Evolutionary conservation across 2,329 filamentous ascomycete species (phyloP).

Genomic region (Fonsecaea erecta): DNA sequence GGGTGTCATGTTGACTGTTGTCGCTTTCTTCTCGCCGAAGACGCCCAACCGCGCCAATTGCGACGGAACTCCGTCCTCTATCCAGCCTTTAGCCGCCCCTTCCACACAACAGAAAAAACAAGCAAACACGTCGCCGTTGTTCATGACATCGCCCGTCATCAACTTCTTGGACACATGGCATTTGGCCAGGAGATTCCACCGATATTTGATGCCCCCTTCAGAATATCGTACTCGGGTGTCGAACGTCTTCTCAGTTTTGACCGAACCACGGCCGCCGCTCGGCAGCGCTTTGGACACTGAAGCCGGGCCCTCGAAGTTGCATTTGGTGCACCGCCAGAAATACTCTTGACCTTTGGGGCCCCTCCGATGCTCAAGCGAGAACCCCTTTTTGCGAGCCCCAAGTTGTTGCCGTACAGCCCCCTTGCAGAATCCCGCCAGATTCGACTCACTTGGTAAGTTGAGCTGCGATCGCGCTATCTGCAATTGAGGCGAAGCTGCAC

Average conservation of each 20-base stretch:
- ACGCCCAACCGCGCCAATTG: slow-evolving; percentile 22
- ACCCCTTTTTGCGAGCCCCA: slow-evolving; percentile 42
- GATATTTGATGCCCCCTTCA: slow-evolving; percentile 47
- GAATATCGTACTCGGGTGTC: slow-evolving; percentile 41
- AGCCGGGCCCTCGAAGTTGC: slow-evolving; percentile 49
- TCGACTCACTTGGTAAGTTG: slow-evolving; percentile 43
- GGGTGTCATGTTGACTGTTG: slow-evolving; percentile 35
- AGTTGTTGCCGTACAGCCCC: slow-evolving; percentile 42
- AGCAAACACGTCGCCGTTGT: slow-evolving; percentile 42
- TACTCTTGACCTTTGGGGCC: slow-evolving; percentile 39
- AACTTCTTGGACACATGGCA: slow-evolving; percentile 47
- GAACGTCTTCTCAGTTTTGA: slow-evolving; percentile 36
- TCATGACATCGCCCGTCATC: slow-evolving; percentile 33
- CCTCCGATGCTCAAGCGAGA: slow-evolving; percentile 39
- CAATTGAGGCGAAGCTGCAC: slow-evolving; percentile 11
- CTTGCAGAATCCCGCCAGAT: slow-evolving; percentile 50
- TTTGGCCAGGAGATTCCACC: slow-evolving; percentile 55
- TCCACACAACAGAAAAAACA: slow-evolving; percentile 54
- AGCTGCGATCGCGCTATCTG: slow-evolving; percentile 28
- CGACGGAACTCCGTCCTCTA: slow-evolving; percentile 16
- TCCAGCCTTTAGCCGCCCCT: slow-evolving; percentile 38
- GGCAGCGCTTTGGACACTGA: slow-evolving; percentile 31
- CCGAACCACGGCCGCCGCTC: slow-evolving; percentile 32
- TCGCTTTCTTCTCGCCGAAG: slow-evolving; percentile 19
- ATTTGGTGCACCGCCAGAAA: slow-evolving; percentile 48